phyloP scores from a whole-genome alignment of 2,329 filamentous ascomycete genomes.

The Hymenoscyphus albidus region DNA sequence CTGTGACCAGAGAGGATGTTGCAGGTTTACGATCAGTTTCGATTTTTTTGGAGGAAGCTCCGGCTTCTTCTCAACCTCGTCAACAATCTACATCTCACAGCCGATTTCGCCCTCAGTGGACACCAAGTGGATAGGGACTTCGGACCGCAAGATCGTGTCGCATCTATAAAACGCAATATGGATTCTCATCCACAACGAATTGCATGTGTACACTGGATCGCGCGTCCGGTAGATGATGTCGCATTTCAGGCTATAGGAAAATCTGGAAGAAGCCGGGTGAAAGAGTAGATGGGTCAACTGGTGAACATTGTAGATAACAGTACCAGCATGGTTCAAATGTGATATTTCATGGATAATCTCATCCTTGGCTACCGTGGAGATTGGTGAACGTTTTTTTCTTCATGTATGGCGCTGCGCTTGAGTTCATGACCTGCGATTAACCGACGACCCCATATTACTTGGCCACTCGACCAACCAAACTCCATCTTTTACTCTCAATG shows the following conservation, averaged over 20 bases:
- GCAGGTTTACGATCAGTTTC: background rate
- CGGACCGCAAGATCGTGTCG: background rate
- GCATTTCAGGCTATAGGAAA: conserved; percentile 9
- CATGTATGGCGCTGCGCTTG: too few relatives aligned
- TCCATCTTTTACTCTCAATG: too few relatives aligned
- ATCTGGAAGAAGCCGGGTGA: background rate
- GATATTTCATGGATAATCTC: too few relatives aligned
- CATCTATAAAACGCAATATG: background rate
- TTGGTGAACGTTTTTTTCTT: too few relatives aligned
- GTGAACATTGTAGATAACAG: too few relatives aligned
- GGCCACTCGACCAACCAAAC: too few relatives aligned
- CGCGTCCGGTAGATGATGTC: conserved; percentile 1
- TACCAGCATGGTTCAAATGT: too few relatives aligned
- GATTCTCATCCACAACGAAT: background rate
- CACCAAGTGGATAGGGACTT: background rate
- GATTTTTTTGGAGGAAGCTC: background rate
- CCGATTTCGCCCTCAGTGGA: background rate
- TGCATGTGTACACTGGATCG: background rate
- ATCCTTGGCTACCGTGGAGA: too few relatives aligned
- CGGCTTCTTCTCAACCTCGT: background rate
- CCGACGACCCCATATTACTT: too few relatives aligned
- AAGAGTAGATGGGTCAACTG: background rate
- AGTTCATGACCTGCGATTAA: too few relatives aligned
- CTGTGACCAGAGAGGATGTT: background rate
- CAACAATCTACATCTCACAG: background rate